A percentile compares a stretch with the other conserved stretches of the same genome.
These are phyloP conservation scores for Geosmithia putterillii DNA, from an alignment of 2,329 filamentous ascomycete species.

Conservation along the genomic window DNA sequence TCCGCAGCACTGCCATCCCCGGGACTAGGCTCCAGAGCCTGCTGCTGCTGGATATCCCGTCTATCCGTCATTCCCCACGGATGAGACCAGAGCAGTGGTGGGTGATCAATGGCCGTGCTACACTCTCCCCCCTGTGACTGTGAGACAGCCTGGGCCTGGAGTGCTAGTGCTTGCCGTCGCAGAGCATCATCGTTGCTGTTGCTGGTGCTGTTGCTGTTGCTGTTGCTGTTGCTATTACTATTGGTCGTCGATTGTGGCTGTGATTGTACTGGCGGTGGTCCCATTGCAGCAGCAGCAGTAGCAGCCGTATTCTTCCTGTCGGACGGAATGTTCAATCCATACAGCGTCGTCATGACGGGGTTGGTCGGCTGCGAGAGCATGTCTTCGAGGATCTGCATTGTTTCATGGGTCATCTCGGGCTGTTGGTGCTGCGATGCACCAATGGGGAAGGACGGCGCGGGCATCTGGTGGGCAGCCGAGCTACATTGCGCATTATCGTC, in stretches of 20 bases:
- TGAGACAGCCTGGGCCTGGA: slow-evolving; percentile 10
- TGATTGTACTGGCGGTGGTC: neutral
- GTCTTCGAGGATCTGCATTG: slow-evolving; percentile 22
- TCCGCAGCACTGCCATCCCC: slow-evolving; percentile 5
- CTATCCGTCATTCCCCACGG: slow-evolving; percentile 8
- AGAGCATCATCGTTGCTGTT: slow-evolving; percentile 5
- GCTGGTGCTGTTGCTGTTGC: neutral
- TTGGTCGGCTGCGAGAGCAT: slow-evolving; percentile 21
- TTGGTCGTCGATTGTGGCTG: neutral
- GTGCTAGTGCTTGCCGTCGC: slow-evolving; percentile 8
- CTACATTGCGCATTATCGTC: too few species aligned
- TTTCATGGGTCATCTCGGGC: slow-evolving; percentile 11
- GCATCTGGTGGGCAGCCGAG: too few species aligned
- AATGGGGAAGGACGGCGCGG: too few species aligned
- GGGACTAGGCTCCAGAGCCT: neutral
- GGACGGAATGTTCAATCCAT: neutral
- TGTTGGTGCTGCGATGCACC: neutral
- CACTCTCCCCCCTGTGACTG: too few species aligned
- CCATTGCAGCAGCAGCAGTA: neutral
- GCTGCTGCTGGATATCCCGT: too few species aligned
- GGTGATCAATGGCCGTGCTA: slow-evolving; percentile 14
- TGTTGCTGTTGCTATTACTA: neutral
- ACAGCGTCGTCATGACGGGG: slow-evolving; percentile 22
- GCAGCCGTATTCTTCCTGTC: too few species aligned
- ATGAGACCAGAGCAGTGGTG: slow-evolving; percentile 29